Evolutionary conservation across 495 filamentous ascomycete genomes (phyloP).

Genomic region (Copromyces sp.): DNA sequence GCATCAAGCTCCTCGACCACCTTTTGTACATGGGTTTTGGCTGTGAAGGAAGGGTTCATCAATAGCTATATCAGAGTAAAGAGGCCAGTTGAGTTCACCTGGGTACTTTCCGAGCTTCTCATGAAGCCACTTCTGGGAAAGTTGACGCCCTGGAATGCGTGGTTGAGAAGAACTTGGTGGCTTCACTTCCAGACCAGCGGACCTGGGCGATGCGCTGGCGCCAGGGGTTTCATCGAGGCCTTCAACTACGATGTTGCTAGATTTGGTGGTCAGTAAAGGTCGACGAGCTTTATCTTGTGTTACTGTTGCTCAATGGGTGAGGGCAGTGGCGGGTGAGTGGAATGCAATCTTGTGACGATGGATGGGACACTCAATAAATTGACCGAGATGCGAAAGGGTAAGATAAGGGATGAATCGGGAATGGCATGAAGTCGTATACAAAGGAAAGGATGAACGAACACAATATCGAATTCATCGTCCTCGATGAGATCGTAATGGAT

Average conservation of each 20-base stretch:
- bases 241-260: not conserved
- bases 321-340: not conserved
- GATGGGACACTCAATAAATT: not conserved
- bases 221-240: constrained; percentile 3
- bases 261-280: not conserved
- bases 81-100: constrained; percentile 6
- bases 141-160: not conserved
- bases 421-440: constrained; percentile 6
- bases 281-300: not conserved
- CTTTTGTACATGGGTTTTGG: constrained; percentile 69
- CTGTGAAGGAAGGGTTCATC: constrained; percentile 28
- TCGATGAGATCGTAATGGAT: constrained; percentile 26
- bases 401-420: not conserved
- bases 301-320: not conserved
- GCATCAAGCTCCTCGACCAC: constrained; percentile 57
- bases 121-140: constrained; percentile 6
- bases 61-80: not conserved
- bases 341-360: not conserved
- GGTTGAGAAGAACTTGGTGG: not conserved
- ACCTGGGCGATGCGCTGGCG: not conserved
- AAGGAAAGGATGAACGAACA: constrained; percentile 19
- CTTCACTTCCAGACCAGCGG: not conserved
- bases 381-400: not conserved
- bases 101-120: constrained; percentile 19
- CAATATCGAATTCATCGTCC: constrained; percentile 38